phyloP scores from a whole-genome alignment of 495 filamentous ascomycete genomes.

The Aspergillus leporis region DNA sequence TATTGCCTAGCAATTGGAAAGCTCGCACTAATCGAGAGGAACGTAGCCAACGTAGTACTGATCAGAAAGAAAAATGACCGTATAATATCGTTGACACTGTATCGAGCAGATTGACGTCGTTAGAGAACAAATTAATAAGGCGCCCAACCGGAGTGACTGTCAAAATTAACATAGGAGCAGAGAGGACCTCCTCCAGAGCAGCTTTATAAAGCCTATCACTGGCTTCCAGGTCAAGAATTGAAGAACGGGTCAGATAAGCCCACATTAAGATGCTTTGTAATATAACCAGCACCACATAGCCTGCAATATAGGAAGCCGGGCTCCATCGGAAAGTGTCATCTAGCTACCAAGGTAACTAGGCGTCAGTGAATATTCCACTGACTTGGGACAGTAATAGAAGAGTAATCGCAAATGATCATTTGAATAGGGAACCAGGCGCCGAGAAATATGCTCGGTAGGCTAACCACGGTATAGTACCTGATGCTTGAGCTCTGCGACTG shows the following conservation, averaged over 20 bases:
- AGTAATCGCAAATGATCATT: neutral
- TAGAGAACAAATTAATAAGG: slow-evolving; percentile 95
- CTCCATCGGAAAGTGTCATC: neutral
- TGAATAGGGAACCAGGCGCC: neutral
- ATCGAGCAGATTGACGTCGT: slow-evolving; percentile 95
- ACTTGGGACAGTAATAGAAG: neutral
- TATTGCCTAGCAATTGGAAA: neutral
- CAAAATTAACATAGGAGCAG: slow-evolving; percentile 96
- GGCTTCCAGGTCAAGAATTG: slow-evolving; percentile 64
- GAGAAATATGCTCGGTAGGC: slow-evolving; percentile 2
- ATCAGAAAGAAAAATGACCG: slow-evolving; percentile 90
- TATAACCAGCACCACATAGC: slow-evolving; percentile 77
- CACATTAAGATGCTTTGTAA: slow-evolving; percentile 79
- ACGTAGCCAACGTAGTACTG: slow-evolving; percentile 74
- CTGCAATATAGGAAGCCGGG: slow-evolving; percentile 51
- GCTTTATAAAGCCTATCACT: slow-evolving; percentile 79
- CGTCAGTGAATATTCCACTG: neutral
- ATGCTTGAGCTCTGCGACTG: neutral
- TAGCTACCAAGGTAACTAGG: slow-evolving; percentile 3
- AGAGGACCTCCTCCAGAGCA: slow-evolving; percentile 78
- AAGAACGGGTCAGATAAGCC: slow-evolving; percentile 67
- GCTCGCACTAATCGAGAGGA: slow-evolving; percentile 57
- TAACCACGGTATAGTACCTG: neutral
- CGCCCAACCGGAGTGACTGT: slow-evolving; percentile 95
- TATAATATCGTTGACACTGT: slow-evolving; percentile 85